Base-by-base conservation (phyloP, 2,329 filamentous ascomycete species). In the Sporothrix protearum region DNA sequence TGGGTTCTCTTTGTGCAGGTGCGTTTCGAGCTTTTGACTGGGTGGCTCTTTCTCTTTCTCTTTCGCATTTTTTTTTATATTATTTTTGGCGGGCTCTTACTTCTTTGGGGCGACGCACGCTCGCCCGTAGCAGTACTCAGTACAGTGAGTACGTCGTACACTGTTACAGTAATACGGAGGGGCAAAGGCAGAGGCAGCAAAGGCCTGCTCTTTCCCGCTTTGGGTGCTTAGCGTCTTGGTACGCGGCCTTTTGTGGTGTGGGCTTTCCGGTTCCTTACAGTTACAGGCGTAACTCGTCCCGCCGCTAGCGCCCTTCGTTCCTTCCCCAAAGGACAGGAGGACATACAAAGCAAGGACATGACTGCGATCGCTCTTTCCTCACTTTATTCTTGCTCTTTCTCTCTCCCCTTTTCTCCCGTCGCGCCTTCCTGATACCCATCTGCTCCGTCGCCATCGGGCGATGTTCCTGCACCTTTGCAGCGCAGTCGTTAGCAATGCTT, bases 401-500 rank as follows among this genome's bases (percentile, higher is more conserved):
- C 12, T 25, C 36, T 64, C 36, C 12, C 25, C 39, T 19, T 47
- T 64, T 8, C 19, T 19, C 5, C 9, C 25, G 16, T 47, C 39
- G 22, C 22, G 25, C 36, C 39, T 47, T 45, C 61, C n/a, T 59
- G 33, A 45, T n/a, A 45, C 45, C 57, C 36, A 59, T 59, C 55
- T 64, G 61, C 39, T 47, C 61, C 42, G 12, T 45, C 19, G 63
- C 63, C 42, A 51, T 49, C 63, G 63, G 63, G 63, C 63, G 28
- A 51, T 33, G 63, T 53, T n/a, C 45, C 63, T 63, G 55, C 55
- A 36, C 30, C 14, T 59, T 59, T 22, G n/a, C 57, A 25, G 33
- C 33, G 19, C 33, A 42, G 33, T 19, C 57, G 9, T 14, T 33
- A 9, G 14, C 10, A 1, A 19, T n/a, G 9, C 22, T 61, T 61